These are phyloP conservation scores for Populus davidiana DNA, from an alignment of 345 rosid species.

Conservation along the genomic window DNA sequence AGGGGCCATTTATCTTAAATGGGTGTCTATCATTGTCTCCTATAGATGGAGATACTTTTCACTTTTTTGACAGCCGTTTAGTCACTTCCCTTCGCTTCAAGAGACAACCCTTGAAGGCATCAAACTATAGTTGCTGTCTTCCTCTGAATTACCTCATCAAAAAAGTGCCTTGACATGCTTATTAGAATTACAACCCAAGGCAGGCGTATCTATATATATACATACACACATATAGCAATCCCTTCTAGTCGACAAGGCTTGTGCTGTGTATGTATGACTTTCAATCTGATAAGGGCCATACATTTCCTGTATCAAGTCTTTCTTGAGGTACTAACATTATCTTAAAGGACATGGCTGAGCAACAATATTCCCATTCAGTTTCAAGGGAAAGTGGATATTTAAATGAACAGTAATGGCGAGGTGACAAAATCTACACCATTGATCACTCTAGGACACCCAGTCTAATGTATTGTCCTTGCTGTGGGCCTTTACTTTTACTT, in stretches of 20 bases:
- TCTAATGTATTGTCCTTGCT: slow-evolving; percentile 12
- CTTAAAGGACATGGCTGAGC: slow-evolving; percentile 16
- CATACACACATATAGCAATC: neutral
- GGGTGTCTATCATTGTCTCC: slow-evolving; percentile 37
- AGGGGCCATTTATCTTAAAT: slow-evolving; percentile 33
- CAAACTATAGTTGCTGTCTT: neutral
- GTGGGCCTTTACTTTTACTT: slow-evolving; percentile 23
- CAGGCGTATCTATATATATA: neutral
- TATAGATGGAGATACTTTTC: slow-evolving; percentile 26
- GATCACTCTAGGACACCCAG: slow-evolving; percentile 10
- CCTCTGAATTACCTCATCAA: slow-evolving; percentile 4
- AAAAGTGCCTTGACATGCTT: neutral
- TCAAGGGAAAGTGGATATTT: slow-evolving; percentile 12
- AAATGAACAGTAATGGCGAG: neutral
- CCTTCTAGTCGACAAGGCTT: slow-evolving; percentile 2
- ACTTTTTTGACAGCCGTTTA: slow-evolving; percentile 23
- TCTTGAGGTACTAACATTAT: slow-evolving; percentile 13
- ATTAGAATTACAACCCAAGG: neutral
- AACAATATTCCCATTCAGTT: slow-evolving; percentile 15
- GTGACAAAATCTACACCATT: slow-evolving; percentile 3
- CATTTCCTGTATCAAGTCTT: slow-evolving; percentile 3
- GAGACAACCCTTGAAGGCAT: slow-evolving; percentile 7
- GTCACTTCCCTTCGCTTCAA: neutral
- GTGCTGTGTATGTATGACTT: neutral
- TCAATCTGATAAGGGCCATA: slow-evolving; percentile 1